A percentile compares a stretch with the other conserved stretches of the same genome.
Conservation (phyloP, 192 early-diverging fungal species). For the Rhizophagus sp. region DNA sequence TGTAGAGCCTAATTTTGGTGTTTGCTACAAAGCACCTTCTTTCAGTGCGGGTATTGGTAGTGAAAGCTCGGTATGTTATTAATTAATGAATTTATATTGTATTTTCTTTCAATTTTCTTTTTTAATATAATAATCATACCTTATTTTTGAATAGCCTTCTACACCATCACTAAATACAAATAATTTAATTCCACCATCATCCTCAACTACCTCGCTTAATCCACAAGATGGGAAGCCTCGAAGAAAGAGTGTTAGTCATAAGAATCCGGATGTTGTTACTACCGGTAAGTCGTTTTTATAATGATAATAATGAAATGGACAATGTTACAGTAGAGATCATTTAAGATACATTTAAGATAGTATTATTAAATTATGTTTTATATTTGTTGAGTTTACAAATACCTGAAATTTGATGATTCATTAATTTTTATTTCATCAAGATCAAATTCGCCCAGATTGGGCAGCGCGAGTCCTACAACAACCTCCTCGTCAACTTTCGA, state of each 20-base stretch:
- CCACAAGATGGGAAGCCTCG: conserved; percentile 30
- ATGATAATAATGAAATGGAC: background rate
- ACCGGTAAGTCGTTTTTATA: conserved; percentile 48
- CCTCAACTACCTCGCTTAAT: conserved; percentile 29
- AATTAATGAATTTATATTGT: background rate
- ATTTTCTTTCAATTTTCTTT: background rate
- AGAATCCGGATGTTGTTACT: conserved; percentile 65
- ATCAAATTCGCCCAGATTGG: conserved; percentile 75
- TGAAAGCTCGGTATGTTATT: conserved; percentile 12
- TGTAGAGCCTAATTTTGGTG: conserved; percentile 80
- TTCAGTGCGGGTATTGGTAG: conserved; percentile 32
- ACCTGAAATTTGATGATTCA: background rate
- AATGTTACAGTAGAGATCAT: no score
- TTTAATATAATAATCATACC: conserved; percentile 10
- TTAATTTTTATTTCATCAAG: conserved; percentile 36
- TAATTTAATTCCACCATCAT: conserved; percentile 17
- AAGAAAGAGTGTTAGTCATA: conserved; percentile 52
- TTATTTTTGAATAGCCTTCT: conserved; percentile 29
- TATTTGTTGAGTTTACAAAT: background rate
- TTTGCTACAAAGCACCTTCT: conserved; percentile 67
- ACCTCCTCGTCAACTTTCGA: conserved; percentile 26
- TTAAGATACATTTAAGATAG: background rate
- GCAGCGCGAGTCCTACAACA: conserved; percentile 33
- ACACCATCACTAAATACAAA: background rate
- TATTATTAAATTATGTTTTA: background rate